phyloP scores from a whole-genome alignment of 345 rosid genomes.

The Kernera saxatilis region DNA sequence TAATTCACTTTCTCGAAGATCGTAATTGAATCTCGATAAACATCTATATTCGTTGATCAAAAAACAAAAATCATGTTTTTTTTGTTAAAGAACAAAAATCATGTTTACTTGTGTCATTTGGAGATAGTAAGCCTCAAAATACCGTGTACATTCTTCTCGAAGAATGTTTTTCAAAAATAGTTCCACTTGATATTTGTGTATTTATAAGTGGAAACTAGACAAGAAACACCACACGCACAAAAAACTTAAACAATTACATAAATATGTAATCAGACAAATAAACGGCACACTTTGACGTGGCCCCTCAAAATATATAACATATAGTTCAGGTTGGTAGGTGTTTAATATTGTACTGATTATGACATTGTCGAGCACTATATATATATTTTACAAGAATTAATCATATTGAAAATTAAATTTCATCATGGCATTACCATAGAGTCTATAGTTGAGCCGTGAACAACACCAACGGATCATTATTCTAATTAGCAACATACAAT shows the following conservation, averaged over 20 bases:
- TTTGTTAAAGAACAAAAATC: no score
- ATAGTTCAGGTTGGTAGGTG: constrained; percentile 30
- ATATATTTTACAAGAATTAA: background rate
- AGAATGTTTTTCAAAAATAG: background rate
- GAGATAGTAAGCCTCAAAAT: background rate
- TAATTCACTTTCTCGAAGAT: background rate
- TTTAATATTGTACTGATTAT: constrained; percentile 22
- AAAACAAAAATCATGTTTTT: no score
- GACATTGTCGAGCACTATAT: constrained; percentile 29
- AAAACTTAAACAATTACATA: background rate
- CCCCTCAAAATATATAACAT: constrained; percentile 21
- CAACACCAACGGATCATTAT: background rate
- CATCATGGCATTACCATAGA: background rate
- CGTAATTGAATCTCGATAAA: background rate
- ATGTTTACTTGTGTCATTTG: background rate
- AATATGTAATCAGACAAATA: background rate
- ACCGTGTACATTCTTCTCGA: constrained; percentile 1
- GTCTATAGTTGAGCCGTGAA: constrained; percentile 20
- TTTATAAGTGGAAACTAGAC: constrained; percentile 26
- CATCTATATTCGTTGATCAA: background rate
- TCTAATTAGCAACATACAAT: background rate
- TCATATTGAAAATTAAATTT: background rate
- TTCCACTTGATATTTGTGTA: constrained; percentile 3
- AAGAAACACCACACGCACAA: constrained; percentile 22
- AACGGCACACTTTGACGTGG: constrained; percentile 21